phyloP scores from a whole-genome alignment of 306 rosid genomes.

The Castanea sativa region DNA sequence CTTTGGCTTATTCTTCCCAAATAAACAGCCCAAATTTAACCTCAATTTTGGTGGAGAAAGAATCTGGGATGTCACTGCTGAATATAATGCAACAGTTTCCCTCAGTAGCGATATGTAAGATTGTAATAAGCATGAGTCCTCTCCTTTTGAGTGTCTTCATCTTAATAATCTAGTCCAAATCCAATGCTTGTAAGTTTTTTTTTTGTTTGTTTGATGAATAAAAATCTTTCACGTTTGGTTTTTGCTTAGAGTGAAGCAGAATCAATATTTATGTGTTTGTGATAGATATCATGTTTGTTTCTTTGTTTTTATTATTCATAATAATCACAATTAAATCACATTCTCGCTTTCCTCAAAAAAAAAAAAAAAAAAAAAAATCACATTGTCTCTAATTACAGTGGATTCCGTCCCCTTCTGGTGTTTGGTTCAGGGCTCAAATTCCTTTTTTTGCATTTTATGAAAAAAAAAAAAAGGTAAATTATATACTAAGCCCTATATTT shows the following conservation, averaged over 20 bases:
- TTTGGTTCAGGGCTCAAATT: no score
- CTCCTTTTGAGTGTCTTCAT: not conserved
- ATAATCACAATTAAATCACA: no score
- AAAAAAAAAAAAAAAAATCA: no score
- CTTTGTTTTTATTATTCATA: no score
- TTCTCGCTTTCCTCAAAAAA: no score
- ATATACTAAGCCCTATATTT: no score
- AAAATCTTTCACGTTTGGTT: not conserved
- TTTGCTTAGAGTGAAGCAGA: not conserved
- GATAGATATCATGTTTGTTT: no score
- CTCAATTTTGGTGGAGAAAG: slow-evolving; percentile 30
- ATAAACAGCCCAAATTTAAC: slow-evolving; percentile 25
- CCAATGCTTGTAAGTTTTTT: not conserved
- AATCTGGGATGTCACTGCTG: slow-evolving; percentile 3
- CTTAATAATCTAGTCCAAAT: not conserved
- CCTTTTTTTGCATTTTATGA: no score
- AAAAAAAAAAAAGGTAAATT: no score
- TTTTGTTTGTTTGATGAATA: not conserved
- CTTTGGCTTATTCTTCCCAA: slow-evolving; percentile 34
- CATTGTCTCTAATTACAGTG: no score
- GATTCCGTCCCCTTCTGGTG: no score
- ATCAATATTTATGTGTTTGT: no score
- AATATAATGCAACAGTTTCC: slow-evolving; percentile 12
- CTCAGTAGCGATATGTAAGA: slow-evolving; percentile 23
- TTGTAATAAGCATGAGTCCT: not conserved